Evolutionary conservation across 768 basidiomycete species (phyloP), one percentile per base, ranked within the genome.

Genomic region (Coprinopsis cinerea): DNA sequence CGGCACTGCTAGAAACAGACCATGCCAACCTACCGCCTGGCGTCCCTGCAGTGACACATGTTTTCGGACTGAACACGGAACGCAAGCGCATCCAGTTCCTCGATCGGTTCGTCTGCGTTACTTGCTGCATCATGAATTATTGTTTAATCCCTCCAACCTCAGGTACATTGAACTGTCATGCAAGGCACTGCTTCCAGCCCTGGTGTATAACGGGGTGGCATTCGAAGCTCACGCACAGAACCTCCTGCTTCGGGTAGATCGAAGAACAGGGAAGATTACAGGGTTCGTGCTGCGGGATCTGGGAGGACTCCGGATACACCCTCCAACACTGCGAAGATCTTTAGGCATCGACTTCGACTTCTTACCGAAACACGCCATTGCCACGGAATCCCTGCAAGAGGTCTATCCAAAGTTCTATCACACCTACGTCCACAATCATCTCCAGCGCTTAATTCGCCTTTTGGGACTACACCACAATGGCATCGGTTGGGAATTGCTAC

Each of bases 171-270:
- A 70, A 23, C 61, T 78, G n/a, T 72, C 76, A 3, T 74, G 77
- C 44, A 66, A 70, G 26, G 79, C 77, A 2, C 62, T 82, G 15
- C 61, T 81, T 48, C 79, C 80, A 10, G 69, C 77, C 3, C 59
- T 79, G 32, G 61, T 82, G 13, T 49, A 73, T 35, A 78, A 82
- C 44, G 79, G 79, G 3, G 74, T 80, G n/a, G 74, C 75, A 5
- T 79, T 82, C 45, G 80, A 82, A 62, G 80, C 78, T 9, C 80
- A 82, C 58, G 77, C 78, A 1, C 80, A 82, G 52, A 82, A 81
- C 56, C 67, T 75, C 15, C 70, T 79, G 5, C 68, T 70, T 30
- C 75, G 78, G 18, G 70, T 78, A 48, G 68, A 77, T 51, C 53
- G 59, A 1, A 47, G 59, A 11, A 74, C 75, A 1, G 69, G 72